Conservation (phyloP, 2,329 filamentous ascomycete species). For the Pseudogymnoascus sp. region DNA sequence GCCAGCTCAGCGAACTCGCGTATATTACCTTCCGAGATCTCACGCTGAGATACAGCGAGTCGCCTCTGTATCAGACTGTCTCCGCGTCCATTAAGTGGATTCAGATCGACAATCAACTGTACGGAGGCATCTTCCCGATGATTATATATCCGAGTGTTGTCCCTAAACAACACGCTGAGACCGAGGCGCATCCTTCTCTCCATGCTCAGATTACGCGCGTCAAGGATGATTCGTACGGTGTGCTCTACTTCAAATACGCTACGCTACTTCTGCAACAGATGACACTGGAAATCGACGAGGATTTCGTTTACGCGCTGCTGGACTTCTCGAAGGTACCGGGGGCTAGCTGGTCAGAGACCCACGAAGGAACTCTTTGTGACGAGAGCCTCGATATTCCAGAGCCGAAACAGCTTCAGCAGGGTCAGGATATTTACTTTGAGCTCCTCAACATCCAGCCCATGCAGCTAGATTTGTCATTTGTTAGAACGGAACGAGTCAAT, state of each 20-base stretch:
- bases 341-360: slow-evolving; percentile 71
- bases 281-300: slow-evolving; percentile 95
- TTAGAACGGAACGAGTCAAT: slow-evolving; percentile 92
- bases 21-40: slow-evolving; percentile 92
- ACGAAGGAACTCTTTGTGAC: slow-evolving; percentile 79
- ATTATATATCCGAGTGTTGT: slow-evolving; percentile 96
- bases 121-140: slow-evolving; percentile 96
- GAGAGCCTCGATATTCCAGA: slow-evolving; percentile 88
- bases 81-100: slow-evolving; percentile 96
- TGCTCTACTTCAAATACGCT: slow-evolving; percentile 97
- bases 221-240: slow-evolving; percentile 97
- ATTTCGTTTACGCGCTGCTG: slow-evolving; percentile 92
- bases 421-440: slow-evolving; percentile 97
- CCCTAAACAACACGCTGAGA: slow-evolving; percentile 91
- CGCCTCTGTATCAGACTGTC: slow-evolving; percentile 85
- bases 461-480: slow-evolving; percentile 95
- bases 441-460: slow-evolving; percentile 94
- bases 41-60: slow-evolving; percentile 84
- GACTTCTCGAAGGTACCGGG: slow-evolving; percentile 93
- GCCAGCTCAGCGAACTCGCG: slow-evolving; percentile 82
- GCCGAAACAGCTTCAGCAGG: slow-evolving; percentile 72
- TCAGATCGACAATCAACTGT: slow-evolving; percentile 96
- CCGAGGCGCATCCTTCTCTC: slow-evolving; percentile 90
- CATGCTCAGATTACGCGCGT: slow-evolving; percentile 87
- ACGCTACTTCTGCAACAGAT: slow-evolving; percentile 92